Evolutionary conservation across 306 rosid species (phyloP), one percentile per base, ranked within the genome.

Genomic region (Hippophae rhamnoides): DNA sequence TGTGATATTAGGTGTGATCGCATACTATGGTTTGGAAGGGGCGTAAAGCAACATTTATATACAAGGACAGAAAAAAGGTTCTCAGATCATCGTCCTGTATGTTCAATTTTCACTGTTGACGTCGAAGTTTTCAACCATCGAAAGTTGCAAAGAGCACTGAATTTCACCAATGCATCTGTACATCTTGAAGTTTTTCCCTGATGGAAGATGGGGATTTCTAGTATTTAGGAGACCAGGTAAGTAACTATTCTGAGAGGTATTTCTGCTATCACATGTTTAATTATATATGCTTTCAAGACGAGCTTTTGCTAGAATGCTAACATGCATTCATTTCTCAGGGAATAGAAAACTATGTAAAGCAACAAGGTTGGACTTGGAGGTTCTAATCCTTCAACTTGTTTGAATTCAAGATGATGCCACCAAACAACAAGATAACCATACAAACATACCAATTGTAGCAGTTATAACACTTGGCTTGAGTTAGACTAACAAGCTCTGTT

Each of bases 61-160:
- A 56, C 72, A 51, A 82, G 87, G 14, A 70, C 94, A 57, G 96
- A 92, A 10, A 26, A 75, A 43, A 76, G 43, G 69, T 57, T 88
- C 51, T 92, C 99, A 6, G 96, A 88, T 82, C 99, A 92, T 69
- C 63, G 94, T 25, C 95, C 99, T 0, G 90, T 88, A 46, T 78
- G 94, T 47, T 92, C 99, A 13, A 54, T 62, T 8, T 92, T 92
- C 73, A 56, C 54, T 46, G 82, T 84, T 63, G 90, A 86, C 69
- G 95, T 92, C 41, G 99, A 92, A 82, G 93, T 92, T 41, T 78
- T 92, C 31, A 81, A 88, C 56, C 93, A 86, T 18, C 74, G 88
- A 52, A 92, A 92, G 76, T 73, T 88, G 44, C 78, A 86, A 46
- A 81, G 81, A 72, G 97, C 96, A 45, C 72, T 88, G 55, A 82